Base-by-base conservation (phyloP, 2,329 filamentous ascomycete species). In the Trichoderma brevicompactum region DNA sequence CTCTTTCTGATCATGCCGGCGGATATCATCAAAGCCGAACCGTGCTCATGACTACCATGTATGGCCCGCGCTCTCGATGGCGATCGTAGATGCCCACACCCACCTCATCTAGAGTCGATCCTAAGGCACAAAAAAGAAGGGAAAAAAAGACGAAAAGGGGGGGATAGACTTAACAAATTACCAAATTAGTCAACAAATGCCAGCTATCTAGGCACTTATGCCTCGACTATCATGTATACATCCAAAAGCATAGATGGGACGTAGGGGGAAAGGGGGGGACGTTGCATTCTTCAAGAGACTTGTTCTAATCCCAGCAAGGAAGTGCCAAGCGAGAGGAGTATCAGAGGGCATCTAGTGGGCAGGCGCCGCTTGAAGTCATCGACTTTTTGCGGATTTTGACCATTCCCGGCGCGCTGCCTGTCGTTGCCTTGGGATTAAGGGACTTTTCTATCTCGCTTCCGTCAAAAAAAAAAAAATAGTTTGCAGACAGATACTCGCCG, bases 321-420 rank as follows among this genome's bases (percentile, higher is more conserved):
- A 65, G 44, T 65, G 63, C 55, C 55, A 65, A 64, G 62, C 62
- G 52, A 56, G 52, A 38, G 19, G 36, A 64, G 52, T 4, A 19
- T 46, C 53, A 49, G 49, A 44, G 23, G 41, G 13, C 52, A 34
- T 5, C 9, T 17, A 23, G 44, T 43, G 62, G 12, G 41, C 62
- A 64, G 53, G 23, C 50, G 53, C 62, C n/a, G 43, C 36, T 50
- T 28, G 34, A 49, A 17, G 12, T 32, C 41, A 58, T 50, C n/a
- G 19, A n/a, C 6, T 38, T 43, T 19, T 41, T 61, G 23, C 7
- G 48, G 48, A 23, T 23, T 41, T 61, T n/a, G 46, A 10, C 54
- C 15, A 19, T 32, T 32, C 7, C 53, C 5, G 2, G 23, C 2
- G 23, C 23, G 23, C 5, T 28, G 23, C 56, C 23, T 53, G 13